phyloP scores from a whole-genome alignment of 129 eudicot genomes.

The Lactuca sativa region DNA sequence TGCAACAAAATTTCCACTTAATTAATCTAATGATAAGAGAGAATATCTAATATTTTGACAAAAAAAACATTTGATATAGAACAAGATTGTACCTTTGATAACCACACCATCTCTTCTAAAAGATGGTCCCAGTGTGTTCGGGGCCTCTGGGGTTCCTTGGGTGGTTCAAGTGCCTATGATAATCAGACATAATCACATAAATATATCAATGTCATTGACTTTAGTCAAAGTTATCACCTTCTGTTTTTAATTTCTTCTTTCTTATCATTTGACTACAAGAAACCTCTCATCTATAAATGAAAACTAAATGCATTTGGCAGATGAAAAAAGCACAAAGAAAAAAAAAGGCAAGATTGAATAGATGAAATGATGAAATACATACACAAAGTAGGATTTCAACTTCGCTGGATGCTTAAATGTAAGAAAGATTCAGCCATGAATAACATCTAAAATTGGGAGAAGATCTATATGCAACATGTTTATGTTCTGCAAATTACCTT shows the following conservation, averaged over 20 bases:
- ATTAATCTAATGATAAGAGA: neutral
- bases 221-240: constrained; percentile 6
- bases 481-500: constrained; percentile 46
- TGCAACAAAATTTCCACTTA: neutral
- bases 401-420: constrained; percentile 6
- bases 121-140: constrained; percentile 99
- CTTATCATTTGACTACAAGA: constrained; percentile 11
- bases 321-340: neutral
- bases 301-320: neutral
- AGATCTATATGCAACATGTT: neutral
- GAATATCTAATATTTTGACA: neutral
- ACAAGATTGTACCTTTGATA: constrained; percentile 68
- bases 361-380: neutral
- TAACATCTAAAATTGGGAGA: neutral
- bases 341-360: neutral
- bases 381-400: neutral
- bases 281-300: constrained; percentile 14
- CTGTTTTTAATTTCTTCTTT: constrained; percentile 9
- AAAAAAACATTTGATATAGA: neutral
- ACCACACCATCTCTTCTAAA: constrained; percentile 97
- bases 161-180: constrained; percentile 91
- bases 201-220: constrained; percentile 1
- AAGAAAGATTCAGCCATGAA: constrained; percentile 13
- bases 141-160: constrained; percentile 93
- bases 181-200: neutral